Percentiles rank a stretch among this genome's conserved stretches.
Evolutionary conservation across 2,329 filamentous ascomycete species (phyloP).

Genomic region (Ambrosiella cleistominuta): DNA sequence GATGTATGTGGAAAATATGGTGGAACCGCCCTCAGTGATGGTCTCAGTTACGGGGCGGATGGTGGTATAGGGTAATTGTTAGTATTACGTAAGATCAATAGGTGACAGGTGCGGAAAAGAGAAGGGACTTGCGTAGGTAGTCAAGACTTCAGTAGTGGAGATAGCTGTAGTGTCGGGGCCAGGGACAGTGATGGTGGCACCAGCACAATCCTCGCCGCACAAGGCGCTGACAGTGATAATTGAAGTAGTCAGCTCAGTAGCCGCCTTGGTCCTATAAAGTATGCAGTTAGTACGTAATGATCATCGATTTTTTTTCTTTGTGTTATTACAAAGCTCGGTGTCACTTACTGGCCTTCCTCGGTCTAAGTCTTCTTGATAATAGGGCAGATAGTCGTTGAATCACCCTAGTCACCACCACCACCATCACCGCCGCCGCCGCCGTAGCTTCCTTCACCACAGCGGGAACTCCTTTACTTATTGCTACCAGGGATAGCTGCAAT

Average conservation of each 20-base stretch:
- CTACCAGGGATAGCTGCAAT: too few species aligned
- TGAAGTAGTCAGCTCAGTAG: slow-evolving; percentile 5
- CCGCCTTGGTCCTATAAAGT: not conserved
- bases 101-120: not conserved
- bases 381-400: slow-evolving; percentile 11
- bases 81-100: not conserved
- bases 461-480: too few species aligned
- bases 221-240: slow-evolving; percentile 7
- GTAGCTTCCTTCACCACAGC: not conserved
- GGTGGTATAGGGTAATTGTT: slow-evolving; percentile 3
- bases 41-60: slow-evolving; percentile 11
- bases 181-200: slow-evolving; percentile 5
- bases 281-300: too few species aligned
- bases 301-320: too few species aligned
- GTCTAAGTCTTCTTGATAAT: slow-evolving; percentile 16
- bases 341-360: slow-evolving; percentile 14
- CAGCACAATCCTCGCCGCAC: slow-evolving; percentile 3
- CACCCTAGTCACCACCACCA: not conserved
- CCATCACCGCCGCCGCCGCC: not conserved
- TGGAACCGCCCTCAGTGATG: slow-evolving; percentile 10
- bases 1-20: slow-evolving; percentile 8
- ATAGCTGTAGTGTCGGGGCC: slow-evolving; percentile 1
- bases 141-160: slow-evolving; percentile 8
- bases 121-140: slow-evolving; percentile 6
- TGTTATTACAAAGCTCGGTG: not conserved